Evolutionary conservation across 2,329 filamentous ascomycete genomes (phyloP).

Genomic region (Aspergillus ibericus): DNA sequence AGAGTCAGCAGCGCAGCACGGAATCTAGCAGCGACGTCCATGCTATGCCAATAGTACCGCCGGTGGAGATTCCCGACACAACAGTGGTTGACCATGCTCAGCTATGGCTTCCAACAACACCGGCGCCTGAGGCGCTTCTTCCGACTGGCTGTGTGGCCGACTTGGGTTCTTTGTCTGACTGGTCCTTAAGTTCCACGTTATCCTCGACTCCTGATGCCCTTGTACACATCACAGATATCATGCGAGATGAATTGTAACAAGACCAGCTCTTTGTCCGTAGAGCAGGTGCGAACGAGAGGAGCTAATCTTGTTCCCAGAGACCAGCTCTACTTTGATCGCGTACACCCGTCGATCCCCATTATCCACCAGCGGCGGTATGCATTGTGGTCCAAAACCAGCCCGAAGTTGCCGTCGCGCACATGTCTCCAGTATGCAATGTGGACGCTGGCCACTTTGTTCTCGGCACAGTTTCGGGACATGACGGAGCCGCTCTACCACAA

Average conservation of each 20-base stretch:
- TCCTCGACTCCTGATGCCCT: background rate
- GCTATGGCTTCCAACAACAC: background rate
- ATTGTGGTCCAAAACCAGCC: conserved; percentile 13
- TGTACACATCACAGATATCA: background rate
- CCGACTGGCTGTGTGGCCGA: background rate
- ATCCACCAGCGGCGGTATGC: conserved; percentile 21
- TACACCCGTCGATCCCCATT: conserved; percentile 22
- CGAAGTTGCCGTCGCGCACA: conserved; percentile 1
- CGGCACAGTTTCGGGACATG: conserved; percentile 11
- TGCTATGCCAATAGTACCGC: background rate
- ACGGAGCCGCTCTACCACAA: background rate
- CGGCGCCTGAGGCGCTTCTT: background rate
- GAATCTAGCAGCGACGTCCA: background rate
- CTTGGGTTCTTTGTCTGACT: background rate
- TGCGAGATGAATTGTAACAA: conserved; percentile 16
- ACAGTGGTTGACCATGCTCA: background rate
- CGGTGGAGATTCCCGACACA: background rate
- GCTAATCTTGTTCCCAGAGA: conserved; percentile 14
- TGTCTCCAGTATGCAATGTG: conserved; percentile 26
- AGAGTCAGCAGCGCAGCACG: no score
- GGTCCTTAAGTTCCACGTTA: background rate
- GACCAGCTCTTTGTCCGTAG: background rate
- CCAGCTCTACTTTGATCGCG: conserved; percentile 26
- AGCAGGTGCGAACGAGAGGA: background rate
- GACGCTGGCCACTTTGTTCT: conserved; percentile 40